Base-by-base conservation (phyloP, 1,284 basidiomycete species). In the Earliella scabrosa region DNA sequence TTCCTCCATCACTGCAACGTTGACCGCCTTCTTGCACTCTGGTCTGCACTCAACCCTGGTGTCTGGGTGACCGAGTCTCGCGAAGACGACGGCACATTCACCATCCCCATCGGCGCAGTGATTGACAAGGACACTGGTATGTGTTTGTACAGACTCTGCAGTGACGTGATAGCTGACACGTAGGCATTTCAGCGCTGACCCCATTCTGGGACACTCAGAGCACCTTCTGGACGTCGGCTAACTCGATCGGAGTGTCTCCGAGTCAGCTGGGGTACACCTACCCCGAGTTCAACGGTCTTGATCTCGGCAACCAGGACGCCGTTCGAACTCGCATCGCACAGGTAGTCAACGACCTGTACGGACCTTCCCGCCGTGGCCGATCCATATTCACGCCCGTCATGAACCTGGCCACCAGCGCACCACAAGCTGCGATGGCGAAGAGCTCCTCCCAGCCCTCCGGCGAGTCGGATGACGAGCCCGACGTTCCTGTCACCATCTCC, bases 1-100 rank as follows among this genome's bases (percentile, higher is more conserved):
- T 81, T 71, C 65, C 61, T 81, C 61, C 80, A 81, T 58, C 80
- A 81, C 63, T 58, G 66, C 49, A 76, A 82, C 43, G 77, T 81
- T n/a, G 80, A 82, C 59, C 75, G 79, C 21, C 29, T 81, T 52
- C 66, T 80, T 16, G 69, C 78, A 6, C 61, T 82, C 6, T 81
- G 78, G 79, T 67, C 73, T n/a, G 76, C 73, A 1, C 55, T 80
- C 20, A 73, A 80, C 55, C 74, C 71, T 3, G 64, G 63, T 0
- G 71, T 75, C 2, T 77, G 75, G 73, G 72, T 79, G 10, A 67
- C 58, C 21, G 52, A 55, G 4, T 73, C 71, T 4, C 58, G 65
- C 18, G 67, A 70, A n/a, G 66, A 68, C 40, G 58, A 58, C 1
- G 77, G 77, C 6, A 76, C 74, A 1, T 76, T 67, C 52, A 76